phyloP scores from a whole-genome alignment of 495 filamentous ascomycete species.

The Podospora anserina region DNA sequence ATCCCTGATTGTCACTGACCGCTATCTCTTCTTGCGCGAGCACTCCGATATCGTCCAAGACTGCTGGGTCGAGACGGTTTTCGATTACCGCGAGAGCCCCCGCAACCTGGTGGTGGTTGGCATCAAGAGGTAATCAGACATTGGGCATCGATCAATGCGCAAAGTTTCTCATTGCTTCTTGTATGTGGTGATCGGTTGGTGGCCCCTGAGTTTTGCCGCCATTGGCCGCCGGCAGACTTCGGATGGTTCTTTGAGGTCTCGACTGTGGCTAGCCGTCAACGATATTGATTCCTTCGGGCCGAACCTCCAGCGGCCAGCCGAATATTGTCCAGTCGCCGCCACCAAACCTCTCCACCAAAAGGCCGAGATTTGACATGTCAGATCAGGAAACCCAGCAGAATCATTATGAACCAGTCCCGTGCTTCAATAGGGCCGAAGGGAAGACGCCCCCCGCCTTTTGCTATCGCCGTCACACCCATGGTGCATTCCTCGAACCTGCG shows the following conservation, averaged over 20 bases:
- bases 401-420: not conserved
- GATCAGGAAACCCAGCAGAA: not conserved
- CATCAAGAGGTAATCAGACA: constrained; percentile 60
- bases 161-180: not conserved
- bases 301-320: not conserved
- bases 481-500: not conserved
- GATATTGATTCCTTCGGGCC: not conserved
- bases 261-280: not conserved
- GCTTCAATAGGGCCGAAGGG: not conserved
- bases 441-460: not conserved
- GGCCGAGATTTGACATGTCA: not conserved
- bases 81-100: constrained; percentile 84
- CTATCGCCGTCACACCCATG: not conserved
- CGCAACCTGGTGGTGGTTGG: constrained; percentile 88
- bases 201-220: not conserved
- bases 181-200: not conserved
- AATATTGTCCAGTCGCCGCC: not conserved
- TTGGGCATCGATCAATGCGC: not conserved
- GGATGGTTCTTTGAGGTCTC: not conserved
- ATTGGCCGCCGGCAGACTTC: not conserved
- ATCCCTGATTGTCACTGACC: constrained; percentile 83
- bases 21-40: constrained; percentile 85
- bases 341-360: not conserved
- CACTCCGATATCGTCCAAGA: constrained; percentile 63
- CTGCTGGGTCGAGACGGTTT: constrained; percentile 88